Evolutionary conservation across 495 filamentous ascomycete genomes (phyloP).

Genomic region (Friedmanniomyces simplex): DNA sequence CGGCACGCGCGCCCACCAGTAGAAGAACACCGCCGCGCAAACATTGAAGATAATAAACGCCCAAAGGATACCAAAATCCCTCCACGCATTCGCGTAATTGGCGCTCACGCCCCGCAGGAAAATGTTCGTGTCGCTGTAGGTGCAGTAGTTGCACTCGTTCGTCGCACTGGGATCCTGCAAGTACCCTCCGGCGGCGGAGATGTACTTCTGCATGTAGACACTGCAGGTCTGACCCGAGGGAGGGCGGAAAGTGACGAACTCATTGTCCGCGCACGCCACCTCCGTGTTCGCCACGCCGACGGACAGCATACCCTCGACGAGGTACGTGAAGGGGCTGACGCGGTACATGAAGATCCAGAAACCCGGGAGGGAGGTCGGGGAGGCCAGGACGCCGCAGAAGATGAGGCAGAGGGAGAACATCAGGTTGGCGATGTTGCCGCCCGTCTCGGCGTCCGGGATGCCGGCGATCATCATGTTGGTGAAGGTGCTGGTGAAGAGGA

Average conservation of each 20-base stretch:
- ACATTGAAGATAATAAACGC: slow-evolving; percentile 35
- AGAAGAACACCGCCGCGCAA: slow-evolving; percentile 28
- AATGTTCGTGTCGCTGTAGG: slow-evolving; percentile 28
- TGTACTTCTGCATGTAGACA: slow-evolving; percentile 28
- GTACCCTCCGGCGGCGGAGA: slow-evolving; percentile 23
- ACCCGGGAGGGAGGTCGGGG: slow-evolving; percentile 26
- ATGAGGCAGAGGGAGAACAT: slow-evolving; percentile 49
- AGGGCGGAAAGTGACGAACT: slow-evolving; percentile 29
- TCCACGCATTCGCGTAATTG: slow-evolving; percentile 30
- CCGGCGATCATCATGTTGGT: slow-evolving; percentile 56
- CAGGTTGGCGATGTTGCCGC: slow-evolving; percentile 51
- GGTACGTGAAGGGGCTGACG: slow-evolving; percentile 35
- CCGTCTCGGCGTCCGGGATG: slow-evolving; percentile 52
- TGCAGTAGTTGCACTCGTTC: slow-evolving; percentile 28
- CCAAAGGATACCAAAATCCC: slow-evolving; percentile 42
- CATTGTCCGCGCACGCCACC: slow-evolving; percentile 31
- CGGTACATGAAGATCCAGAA: slow-evolving; percentile 39
- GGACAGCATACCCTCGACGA: slow-evolving; percentile 32
- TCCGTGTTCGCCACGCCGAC: slow-evolving; percentile 31
- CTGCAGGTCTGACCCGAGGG: slow-evolving; percentile 27
- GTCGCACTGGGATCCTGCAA: slow-evolving; percentile 24
- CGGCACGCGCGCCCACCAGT: slow-evolving; percentile 34
- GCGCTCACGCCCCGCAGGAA: slow-evolving; percentile 27
- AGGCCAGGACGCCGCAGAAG: slow-evolving; percentile 31
- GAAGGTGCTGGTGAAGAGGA: slow-evolving; percentile 47